Base-by-base conservation (phyloP, 208 protist genomes). In the Acanthamoeba healyi region DNA sequence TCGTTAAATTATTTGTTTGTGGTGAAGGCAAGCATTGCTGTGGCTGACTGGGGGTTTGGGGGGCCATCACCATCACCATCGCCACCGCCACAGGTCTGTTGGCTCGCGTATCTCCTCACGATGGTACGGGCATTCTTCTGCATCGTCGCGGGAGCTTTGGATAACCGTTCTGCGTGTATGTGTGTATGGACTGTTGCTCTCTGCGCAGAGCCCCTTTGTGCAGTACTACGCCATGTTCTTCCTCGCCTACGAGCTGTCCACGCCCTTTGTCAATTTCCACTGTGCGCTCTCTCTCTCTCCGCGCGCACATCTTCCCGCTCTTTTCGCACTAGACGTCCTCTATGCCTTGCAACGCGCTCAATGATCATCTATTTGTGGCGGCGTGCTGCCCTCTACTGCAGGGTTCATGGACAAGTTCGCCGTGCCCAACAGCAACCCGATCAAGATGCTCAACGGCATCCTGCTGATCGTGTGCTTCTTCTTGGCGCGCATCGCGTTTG, bases 391-490 rank as follows among this genome's bases (percentile, higher is more conserved):
- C n/a, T n/a, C 5, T 15, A n/a, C 7, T 26, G 54, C n/a, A 81
- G 70, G 70, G 70, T 81, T 81, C 70, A 81, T 81, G 70, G 70
- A 81, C 19, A 81, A 81, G 40, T 49, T 6, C 70, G 2, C 29
- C 15, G 70, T 81, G 34, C 70, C 70, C 70, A 81, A 81, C 40
- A 81, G 70, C 70, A 81, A 81, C 70, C 70, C 70, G 15, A 49
- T 81, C 70, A 81, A 81, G 70, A 12, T 81, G 70, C 38, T 81
- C 38, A 81, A 81, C 70, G 70, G 70, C 70, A 81, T 81, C 38
- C 36, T 81, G 70, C 70, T 81, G 70, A 22, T 81, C 10, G 70
- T 81, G 24, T 40, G 70, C 70, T 81, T 81, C 38, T 81, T 81
- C 70, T n/a, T 81, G 70, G 70, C 70, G 32, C 34, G 70, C 4